Evolutionary conservation across 1,284 basidiomycete species (phyloP), one percentile per base, ranked within the genome.

Genomic region (Phellinidium pouzarii): DNA sequence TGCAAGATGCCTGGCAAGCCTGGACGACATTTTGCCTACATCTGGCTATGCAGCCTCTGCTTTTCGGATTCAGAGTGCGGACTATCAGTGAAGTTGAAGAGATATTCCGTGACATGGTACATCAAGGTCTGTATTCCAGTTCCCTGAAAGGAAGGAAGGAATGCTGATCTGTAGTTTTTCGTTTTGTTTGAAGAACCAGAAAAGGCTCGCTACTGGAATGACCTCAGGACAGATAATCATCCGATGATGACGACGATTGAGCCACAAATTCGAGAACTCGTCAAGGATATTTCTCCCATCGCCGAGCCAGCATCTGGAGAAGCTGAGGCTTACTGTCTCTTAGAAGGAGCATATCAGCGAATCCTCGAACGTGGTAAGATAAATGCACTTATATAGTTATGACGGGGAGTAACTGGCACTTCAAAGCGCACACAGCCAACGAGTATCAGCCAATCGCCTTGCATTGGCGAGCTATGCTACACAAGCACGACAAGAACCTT

Each of bases 381-480:
- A 9, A 23, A 11, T 23, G 4, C 17, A 8, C 37, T 17, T 3
- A 40, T n/a, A 11, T 3, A 8, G 14, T 40, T 8, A 6, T 23
- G 20, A 48, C n/a, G 26, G 37, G 4, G 17, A 48, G 11, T 38
- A 8, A 38, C 36, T 27, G 34, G 37, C 29, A 19, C 19, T 47
- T 22, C 17, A 34, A 36, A 37, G 34, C 14, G 47, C 14, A 5
- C 36, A 48, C 34, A 14, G 36, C 14, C 12, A 23, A 40, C 47
- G 37, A 26, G 19, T 40, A n/a, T 7, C 37, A 40, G 37, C n/a
- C 44, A 11, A 27, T 52, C 9, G 50, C 50, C 1, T 37, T 52
- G 50, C 50, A 52, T 11, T 52, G 50, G 50, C 27, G 50, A 45
- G 50, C 29, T 3, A 23, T 52, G 50, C 12, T 45, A 3, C 31